Evolutionary conservation across 2,329 filamentous ascomycete species (phyloP).

Genomic region (Ceratocystiopsis minuta): DNA sequence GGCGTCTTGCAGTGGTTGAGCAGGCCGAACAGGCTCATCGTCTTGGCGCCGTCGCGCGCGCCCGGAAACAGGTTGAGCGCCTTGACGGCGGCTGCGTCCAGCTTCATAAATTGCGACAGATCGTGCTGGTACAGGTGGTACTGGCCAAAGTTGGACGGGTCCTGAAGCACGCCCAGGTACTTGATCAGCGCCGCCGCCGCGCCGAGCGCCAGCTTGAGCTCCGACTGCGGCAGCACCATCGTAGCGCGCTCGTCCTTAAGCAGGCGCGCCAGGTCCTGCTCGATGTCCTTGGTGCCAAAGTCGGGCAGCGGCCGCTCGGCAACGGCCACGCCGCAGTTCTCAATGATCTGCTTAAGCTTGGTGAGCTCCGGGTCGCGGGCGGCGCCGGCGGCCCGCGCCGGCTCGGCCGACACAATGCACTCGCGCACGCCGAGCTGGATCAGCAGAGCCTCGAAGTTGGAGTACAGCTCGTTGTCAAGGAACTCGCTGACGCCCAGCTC

Average conservation of each 20-base stretch:
- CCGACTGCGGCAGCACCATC: conserved; percentile 67
- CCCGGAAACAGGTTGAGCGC: conserved; percentile 96
- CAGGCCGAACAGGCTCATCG: conserved; percentile 86
- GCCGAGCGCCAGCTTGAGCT: conserved; percentile 90
- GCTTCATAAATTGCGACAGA: conserved; percentile 91
- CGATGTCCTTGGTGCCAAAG: conserved; percentile 80
- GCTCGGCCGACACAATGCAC: conserved; percentile 69
- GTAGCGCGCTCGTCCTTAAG: conserved; percentile 72
- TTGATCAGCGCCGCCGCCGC: conserved; percentile 86
- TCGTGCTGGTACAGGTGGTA: conserved; percentile 97
- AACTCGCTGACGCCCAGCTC: conserved; percentile 96
- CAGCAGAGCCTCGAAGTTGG: conserved; percentile 88
- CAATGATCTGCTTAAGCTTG: conserved; percentile 76
- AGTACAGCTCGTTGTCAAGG: conserved; percentile 95
- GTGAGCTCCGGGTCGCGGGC: conserved; percentile 74
- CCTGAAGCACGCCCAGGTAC: conserved; percentile 78
- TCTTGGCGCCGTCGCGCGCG: conserved; percentile 84
- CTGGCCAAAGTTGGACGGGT: conserved; percentile 88
- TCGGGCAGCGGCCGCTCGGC: conserved; percentile 61
- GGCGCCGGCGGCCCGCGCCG: conserved; percentile 28
- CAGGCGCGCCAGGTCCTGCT: conserved; percentile 77
- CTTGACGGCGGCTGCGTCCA: conserved; percentile 84
- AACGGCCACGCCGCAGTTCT: conserved; percentile 80
- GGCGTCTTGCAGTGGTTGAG: conserved; percentile 97
- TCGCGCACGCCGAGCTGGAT: conserved; percentile 95